Percentiles rank a stretch among this genome's conserved stretches.
phyloP scores from a whole-genome alignment of 345 rosid genomes.

The Lumnitzera littorea region DNA sequence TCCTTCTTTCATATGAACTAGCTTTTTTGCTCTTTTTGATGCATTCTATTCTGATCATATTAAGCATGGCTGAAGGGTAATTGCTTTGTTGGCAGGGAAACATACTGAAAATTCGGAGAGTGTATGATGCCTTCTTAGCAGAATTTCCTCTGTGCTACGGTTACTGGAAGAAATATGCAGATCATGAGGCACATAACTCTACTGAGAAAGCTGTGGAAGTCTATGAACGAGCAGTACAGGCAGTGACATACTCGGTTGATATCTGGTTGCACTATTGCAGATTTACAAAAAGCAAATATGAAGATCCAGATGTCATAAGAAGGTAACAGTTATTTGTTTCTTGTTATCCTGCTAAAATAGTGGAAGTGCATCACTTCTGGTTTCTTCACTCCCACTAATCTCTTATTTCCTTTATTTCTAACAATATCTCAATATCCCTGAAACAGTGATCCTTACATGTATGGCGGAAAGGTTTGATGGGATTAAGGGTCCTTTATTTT shows the following conservation, averaged over 20 bases:
- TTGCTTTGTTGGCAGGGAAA: constrained; percentile 50
- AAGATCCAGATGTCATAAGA: constrained; percentile 89
- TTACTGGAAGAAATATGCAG: constrained; percentile 98
- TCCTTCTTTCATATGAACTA: too few relatives aligned
- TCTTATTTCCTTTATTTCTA: constrained; percentile 39
- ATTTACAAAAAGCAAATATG: constrained; percentile 76
- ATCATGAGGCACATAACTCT: constrained; percentile 87
- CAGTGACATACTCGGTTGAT: constrained; percentile 96
- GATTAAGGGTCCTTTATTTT: constrained; percentile 15
- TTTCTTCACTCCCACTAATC: constrained; percentile 23
- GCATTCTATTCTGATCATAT: too few relatives aligned
- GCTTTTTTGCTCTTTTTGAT: too few relatives aligned
- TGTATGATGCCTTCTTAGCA: constrained; percentile 84
- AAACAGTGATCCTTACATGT: constrained; percentile 61
- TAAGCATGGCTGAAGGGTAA: neutral
- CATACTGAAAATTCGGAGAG: constrained; percentile 67
- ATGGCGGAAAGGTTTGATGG: constrained; percentile 62
- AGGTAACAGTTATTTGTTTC: constrained; percentile 51
- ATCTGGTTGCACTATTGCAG: constrained; percentile 90
- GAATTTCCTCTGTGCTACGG: constrained; percentile 98
- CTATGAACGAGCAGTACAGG: constrained; percentile 86
- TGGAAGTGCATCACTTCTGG: constrained; percentile 20
- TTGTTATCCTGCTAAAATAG: constrained; percentile 20
- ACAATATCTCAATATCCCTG: constrained; percentile 57
- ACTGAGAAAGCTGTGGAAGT: constrained; percentile 96